phyloP scores from a whole-genome alignment of 768 basidiomycete genomes.

The Lentinula boryana region DNA sequence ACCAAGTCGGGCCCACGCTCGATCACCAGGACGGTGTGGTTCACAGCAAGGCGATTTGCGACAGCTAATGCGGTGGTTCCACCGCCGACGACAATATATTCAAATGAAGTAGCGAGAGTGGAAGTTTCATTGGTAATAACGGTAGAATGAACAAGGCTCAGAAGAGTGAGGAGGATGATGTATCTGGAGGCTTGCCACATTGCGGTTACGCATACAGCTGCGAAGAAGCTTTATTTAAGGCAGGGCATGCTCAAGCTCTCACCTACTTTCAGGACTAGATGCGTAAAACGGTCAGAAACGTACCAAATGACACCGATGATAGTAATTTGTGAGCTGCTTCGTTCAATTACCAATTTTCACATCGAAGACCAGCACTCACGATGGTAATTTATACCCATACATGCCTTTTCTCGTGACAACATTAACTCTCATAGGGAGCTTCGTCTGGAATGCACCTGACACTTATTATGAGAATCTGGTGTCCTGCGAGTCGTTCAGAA shows the following conservation, averaged over 20 bases:
- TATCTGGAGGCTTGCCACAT: not conserved
- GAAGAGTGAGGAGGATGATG: not conserved
- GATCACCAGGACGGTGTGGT: conserved; percentile 15
- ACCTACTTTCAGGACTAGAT: not conserved
- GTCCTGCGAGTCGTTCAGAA: not conserved
- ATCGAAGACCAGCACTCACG: not conserved
- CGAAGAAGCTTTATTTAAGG: not conserved
- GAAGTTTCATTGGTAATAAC: conserved; percentile 13
- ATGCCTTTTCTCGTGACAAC: not conserved
- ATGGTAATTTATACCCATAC: not conserved
- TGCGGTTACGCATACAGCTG: not conserved
- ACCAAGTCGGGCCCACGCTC: conserved; percentile 23
- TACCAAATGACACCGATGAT: not conserved
- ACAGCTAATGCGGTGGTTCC: conserved; percentile 19
- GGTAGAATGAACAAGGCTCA: not conserved
- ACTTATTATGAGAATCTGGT: not conserved
- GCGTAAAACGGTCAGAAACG: not conserved
- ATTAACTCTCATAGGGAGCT: not conserved
- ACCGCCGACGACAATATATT: conserved; percentile 12
- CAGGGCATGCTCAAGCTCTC: not conserved
- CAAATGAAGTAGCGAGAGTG: conserved; percentile 6
- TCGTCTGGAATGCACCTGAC: not conserved
- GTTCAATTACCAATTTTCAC: not conserved
- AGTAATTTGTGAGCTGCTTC: not conserved
- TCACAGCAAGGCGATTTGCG: conserved; percentile 16